These are phyloP conservation scores for Ustilago cynodontis DNA, from an alignment of 1,284 basidiomycete genomes.

Conservation along the genomic window DNA sequence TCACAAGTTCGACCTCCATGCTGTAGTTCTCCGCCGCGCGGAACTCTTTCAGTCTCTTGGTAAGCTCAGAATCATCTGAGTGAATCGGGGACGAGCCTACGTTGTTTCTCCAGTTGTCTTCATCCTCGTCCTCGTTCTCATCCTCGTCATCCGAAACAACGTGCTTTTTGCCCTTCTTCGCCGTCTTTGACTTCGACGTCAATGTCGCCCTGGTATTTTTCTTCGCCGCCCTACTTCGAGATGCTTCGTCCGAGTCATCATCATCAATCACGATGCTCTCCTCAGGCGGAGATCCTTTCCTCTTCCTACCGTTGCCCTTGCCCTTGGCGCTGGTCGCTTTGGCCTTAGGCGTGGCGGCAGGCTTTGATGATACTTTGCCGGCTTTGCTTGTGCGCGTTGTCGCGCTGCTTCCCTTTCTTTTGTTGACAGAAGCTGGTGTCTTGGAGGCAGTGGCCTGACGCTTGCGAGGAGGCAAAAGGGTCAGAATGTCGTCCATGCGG, in stretches of 20 bases:
- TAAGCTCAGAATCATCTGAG: conserved; percentile 37
- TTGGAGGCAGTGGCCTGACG: not conserved
- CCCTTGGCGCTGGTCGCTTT: not conserved
- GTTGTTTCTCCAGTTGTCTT: conserved; percentile 8
- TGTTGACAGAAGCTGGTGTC: not conserved
- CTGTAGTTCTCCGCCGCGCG: conserved; percentile 23
- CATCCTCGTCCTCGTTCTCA: conserved; percentile 8
- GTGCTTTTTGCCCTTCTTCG: conserved; percentile 19
- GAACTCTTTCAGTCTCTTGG: conserved; percentile 32
- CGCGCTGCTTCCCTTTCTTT: conserved; percentile 1
- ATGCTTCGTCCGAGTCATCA: conserved; percentile 6
- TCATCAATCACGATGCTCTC: not conserved
- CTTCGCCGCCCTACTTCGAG: not conserved
- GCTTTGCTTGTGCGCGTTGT: conserved; percentile 8
- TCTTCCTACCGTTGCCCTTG: not conserved
- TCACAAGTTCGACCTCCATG: conserved; percentile 27
- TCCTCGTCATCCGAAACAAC: conserved; percentile 3
- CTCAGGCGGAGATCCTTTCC: not conserved
- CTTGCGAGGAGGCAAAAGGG: conserved; percentile 25
- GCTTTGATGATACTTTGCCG: not conserved
- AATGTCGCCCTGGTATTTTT: not conserved
- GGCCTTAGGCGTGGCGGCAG: not conserved
- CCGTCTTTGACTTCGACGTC: conserved; percentile 1
- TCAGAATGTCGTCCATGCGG: conserved; percentile 26
- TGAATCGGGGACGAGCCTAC: conserved; percentile 25